Evolutionary conservation across 352 stramenopile genomes (phyloP).

Genomic region (Phytophthora ohioensis): DNA sequence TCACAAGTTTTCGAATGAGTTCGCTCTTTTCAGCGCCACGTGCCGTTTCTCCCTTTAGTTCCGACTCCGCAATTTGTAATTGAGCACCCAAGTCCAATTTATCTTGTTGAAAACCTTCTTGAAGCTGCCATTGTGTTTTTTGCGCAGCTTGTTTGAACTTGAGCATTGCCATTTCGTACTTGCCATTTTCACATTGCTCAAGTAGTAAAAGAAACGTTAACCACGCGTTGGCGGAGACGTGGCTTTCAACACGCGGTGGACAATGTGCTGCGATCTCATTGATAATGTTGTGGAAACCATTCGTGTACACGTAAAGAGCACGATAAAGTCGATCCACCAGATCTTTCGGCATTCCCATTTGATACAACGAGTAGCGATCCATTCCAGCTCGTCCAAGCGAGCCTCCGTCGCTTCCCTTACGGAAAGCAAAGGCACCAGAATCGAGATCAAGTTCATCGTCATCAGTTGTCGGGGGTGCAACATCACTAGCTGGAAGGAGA

Average conservation of each 20-base stretch:
- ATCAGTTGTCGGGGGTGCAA: conserved; percentile 33
- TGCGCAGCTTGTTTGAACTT: conserved; percentile 84
- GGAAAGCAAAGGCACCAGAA: conserved; percentile 57
- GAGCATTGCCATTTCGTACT: conserved; percentile 90
- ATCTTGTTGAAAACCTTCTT: conserved; percentile 55
- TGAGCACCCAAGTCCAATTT: conserved; percentile 49
- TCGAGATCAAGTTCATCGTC: conserved; percentile 50
- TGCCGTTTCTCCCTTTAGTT: conserved; percentile 45
- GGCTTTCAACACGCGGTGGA: conserved; percentile 66
- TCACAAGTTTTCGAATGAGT: conserved; percentile 54
- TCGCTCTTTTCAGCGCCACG: conserved; percentile 58
- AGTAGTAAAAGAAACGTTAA: conserved; percentile 77
- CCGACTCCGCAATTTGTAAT: conserved; percentile 35
- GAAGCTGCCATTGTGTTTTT: conserved; percentile 59
- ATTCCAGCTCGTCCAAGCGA: conserved; percentile 72
- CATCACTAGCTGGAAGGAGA: conserved; percentile 59
- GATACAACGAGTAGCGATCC: conserved; percentile 75
- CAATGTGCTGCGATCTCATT: conserved; percentile 81
- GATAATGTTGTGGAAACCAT: conserved; percentile 87
- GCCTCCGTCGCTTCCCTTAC: conserved; percentile 44
- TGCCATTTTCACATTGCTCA: conserved; percentile 82
- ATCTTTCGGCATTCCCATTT: conserved; percentile 78
- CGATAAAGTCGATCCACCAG: conserved; percentile 83
- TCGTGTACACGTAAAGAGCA: conserved; percentile 88
- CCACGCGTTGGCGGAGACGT: conserved; percentile 86